Conservation (phyloP, 345 rosid species). For the Hirschfeldia incana region DNA sequence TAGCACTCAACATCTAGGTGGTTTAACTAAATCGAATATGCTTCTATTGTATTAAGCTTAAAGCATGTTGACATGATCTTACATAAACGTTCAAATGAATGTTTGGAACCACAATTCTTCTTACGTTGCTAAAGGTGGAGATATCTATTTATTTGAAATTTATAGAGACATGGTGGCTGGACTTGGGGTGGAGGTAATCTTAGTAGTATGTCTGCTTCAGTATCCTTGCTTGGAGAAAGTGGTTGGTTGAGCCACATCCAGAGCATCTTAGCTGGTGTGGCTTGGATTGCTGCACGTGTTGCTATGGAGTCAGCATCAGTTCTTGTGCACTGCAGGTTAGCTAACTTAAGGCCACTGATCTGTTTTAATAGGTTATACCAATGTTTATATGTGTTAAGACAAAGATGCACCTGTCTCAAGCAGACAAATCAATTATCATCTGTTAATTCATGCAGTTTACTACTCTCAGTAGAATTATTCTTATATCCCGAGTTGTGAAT, state of each 20-base stretch:
- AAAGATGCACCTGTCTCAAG: conserved; percentile 23
- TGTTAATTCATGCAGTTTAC: conserved; percentile 6
- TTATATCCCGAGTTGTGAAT: conserved; percentile 14
- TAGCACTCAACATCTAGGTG: neutral
- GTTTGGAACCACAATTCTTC: conserved; percentile 7
- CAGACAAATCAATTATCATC: neutral
- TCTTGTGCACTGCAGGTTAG: conserved; percentile 97
- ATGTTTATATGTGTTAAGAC: conserved; percentile 14
- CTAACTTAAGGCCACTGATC: conserved; percentile 20
- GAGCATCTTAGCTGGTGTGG: conserved; percentile 94
- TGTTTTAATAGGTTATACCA: conserved; percentile 10
- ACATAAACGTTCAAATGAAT: conserved; percentile 17
- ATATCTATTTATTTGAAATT: conserved; percentile 34
- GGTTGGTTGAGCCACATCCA: conserved; percentile 98
- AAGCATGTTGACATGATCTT: conserved; percentile 26
- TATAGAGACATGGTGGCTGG: conserved; percentile 97
- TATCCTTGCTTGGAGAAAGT: conserved; percentile 92
- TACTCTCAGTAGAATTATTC: conserved; percentile 16
- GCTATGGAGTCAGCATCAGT: conserved; percentile 91
- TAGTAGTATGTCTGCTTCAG: conserved; percentile 99
- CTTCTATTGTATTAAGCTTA: neutral
- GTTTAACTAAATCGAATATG: conserved; percentile 7
- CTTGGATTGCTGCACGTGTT: conserved; percentile 97
- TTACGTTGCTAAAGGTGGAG: conserved; percentile 12
- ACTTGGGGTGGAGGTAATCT: conserved; percentile 99